Base-by-base conservation (phyloP, 2,329 filamentous ascomycete species). In the Bipolaris oryzae region DNA sequence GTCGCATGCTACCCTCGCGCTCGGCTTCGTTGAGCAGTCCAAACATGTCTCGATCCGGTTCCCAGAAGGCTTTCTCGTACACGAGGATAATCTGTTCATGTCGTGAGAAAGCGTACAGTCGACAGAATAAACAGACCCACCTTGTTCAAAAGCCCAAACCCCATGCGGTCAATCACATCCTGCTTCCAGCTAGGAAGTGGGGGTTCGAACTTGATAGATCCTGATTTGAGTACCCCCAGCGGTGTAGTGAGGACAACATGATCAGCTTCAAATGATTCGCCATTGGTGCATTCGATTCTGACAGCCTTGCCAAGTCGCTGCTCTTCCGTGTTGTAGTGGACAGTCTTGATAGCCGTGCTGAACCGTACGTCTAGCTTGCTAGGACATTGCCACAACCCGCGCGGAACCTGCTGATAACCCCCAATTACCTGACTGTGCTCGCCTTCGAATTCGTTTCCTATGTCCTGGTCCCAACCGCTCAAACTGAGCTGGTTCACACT, bases 361-460 rank as follows among this genome's bases (percentile, higher is more conserved):
- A 90, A 90, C 41, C 85, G 88, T 31, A 98, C 85, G 66, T 96
- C 86, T 2, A 99, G 82, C 56, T 87, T 86, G 6, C 84, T 85
- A 0, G 95, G 95, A 45, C 88, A 87, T 47, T 89, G 86, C 77
- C 90, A 88, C 7, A 99, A 79, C 3, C 93, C 95, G 64, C 91
- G 87, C n/a, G 94, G 91, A 42, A 99, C 87, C 70, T 93, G 92
- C 66, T 96, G 92, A 71, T 98, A 99, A 1, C 95, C 95, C 38
- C 96, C 95, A 23, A 96, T 84, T 3, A 99, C 87, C 84, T 97
- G 94, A 1, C 91, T 92, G 74, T 99, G 96, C 60, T 90, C 88
- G 6, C 95, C 95, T 74, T 97, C 93, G 80, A 96, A 99, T 73
- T 99, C 95, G 68, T 99, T 97, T 0, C 95, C 95, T 47, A 93